Evolutionary conservation across 345 rosid genomes (phyloP).

Genomic region (Cardamine resedifolia): DNA sequence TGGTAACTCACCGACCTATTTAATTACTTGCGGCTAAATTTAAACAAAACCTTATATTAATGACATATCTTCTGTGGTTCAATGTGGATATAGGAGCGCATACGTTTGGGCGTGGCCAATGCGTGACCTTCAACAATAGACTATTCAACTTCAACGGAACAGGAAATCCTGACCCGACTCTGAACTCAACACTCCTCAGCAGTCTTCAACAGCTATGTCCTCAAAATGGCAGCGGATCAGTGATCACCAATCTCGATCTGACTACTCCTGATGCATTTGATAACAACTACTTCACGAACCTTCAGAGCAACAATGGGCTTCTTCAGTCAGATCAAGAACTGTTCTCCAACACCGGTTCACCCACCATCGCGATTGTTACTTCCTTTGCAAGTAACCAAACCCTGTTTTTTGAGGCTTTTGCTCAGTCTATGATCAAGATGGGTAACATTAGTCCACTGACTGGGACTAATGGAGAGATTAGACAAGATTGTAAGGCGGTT

Average conservation of each 20-base stretch:
- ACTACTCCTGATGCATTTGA: slow-evolving; percentile 55
- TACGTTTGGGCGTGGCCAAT: slow-evolving; percentile 62
- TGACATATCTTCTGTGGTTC: neutral
- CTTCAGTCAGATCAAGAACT: slow-evolving; percentile 63
- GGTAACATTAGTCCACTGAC: slow-evolving; percentile 56
- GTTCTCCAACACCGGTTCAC: slow-evolving; percentile 51
- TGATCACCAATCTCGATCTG: slow-evolving; percentile 46
- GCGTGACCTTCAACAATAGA: slow-evolving; percentile 38
- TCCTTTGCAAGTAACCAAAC: slow-evolving; percentile 44
- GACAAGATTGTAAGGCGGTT: slow-evolving; percentile 53
- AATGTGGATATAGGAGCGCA: slow-evolving; percentile 54
- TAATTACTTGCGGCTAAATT: neutral
- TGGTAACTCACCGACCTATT: slow-evolving; percentile 22
- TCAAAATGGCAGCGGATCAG: slow-evolving; percentile 42
- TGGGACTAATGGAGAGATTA: slow-evolving; percentile 58
- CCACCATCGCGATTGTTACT: slow-evolving; percentile 45
- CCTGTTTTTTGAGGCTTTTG: slow-evolving; percentile 57
- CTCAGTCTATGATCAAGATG: slow-evolving; percentile 59
- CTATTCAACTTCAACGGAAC: slow-evolving; percentile 50
- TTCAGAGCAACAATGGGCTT: slow-evolving; percentile 44
- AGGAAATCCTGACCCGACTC: slow-evolving; percentile 49
- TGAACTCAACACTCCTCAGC: slow-evolving; percentile 45
- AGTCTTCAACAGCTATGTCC: slow-evolving; percentile 54
- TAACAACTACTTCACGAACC: slow-evolving; percentile 52
- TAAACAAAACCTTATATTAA: slow-evolving; percentile 12